These are phyloP conservation scores for Lichtheimia ornata DNA, from an alignment of 371 early-diverging fungal genomes.

Conservation along the genomic window DNA sequence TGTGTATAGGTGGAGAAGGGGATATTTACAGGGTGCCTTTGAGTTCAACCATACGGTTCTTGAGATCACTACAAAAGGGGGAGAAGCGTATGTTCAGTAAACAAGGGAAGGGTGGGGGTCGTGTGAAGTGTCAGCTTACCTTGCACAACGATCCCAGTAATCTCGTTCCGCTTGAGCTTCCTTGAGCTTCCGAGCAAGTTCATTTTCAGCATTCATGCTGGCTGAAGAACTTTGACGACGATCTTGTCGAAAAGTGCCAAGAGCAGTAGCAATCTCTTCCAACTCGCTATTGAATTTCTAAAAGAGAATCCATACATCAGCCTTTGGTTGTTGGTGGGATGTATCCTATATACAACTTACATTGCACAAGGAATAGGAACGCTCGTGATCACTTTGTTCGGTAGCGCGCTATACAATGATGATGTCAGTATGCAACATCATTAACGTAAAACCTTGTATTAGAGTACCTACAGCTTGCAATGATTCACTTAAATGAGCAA, in stretches of 20 bases:
- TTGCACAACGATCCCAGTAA: slow-evolving; percentile 24
- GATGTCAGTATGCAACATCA: background rate
- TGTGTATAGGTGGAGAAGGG: background rate
- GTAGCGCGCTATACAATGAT: background rate
- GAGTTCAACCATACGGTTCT: slow-evolving; percentile 14
- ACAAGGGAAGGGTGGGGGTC: no score
- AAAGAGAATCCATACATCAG: background rate
- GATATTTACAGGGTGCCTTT: background rate
- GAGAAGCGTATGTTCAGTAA: no score
- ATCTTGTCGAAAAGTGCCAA: slow-evolving; percentile 15
- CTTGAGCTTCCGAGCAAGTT: slow-evolving; percentile 16
- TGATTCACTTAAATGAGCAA: slow-evolving; percentile 8
- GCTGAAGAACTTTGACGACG: slow-evolving; percentile 4
- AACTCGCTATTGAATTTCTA: slow-evolving; percentile 23
- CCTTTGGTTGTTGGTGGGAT: background rate
- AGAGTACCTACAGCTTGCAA: slow-evolving; percentile 13
- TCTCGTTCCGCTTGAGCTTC: slow-evolving; percentile 22
- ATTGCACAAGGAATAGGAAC: background rate
- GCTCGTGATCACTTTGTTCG: background rate
- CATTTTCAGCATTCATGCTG: slow-evolving; percentile 6
- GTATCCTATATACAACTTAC: background rate
- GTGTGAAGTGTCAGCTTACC: slow-evolving; percentile 8
- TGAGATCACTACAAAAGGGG: slow-evolving; percentile 16
- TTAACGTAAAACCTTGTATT: background rate
- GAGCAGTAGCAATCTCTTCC: slow-evolving; percentile 19